Percentiles rank a stretch among this genome's conserved stretches.
These are phyloP conservation scores for Podila epigama DNA, from an alignment of 192 early-diverging fungal genomes.

Conservation along the genomic window DNA sequence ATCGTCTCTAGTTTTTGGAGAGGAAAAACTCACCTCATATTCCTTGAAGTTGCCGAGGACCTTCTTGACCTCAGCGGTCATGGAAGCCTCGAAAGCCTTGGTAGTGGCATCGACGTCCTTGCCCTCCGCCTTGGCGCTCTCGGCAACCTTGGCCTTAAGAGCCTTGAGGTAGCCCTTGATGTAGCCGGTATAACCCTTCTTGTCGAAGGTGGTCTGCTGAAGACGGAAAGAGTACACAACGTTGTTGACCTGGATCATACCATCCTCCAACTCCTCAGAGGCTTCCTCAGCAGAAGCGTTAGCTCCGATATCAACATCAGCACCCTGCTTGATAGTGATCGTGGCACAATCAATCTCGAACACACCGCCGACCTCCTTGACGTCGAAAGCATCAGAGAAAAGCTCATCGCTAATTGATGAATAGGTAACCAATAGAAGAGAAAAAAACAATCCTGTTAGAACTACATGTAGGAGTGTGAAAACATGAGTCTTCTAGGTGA, in stretches of 20 bases:
- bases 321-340: slow-evolving; percentile 53
- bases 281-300: slow-evolving; percentile 85
- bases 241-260: slow-evolving; percentile 73
- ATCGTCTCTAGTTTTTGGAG: too few relatives aligned
- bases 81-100: slow-evolving; percentile 67
- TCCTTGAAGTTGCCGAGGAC: slow-evolving; percentile 76
- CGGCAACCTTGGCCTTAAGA: slow-evolving; percentile 51
- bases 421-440: background rate
- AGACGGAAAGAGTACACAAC: slow-evolving; percentile 80
- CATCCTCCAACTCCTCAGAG: slow-evolving; percentile 68
- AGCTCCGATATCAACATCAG: slow-evolving; percentile 84
- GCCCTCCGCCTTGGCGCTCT: slow-evolving; percentile 56
- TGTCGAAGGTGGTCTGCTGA: slow-evolving; percentile 75
- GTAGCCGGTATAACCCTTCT: slow-evolving; percentile 86
- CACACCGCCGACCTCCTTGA: slow-evolving; percentile 65
- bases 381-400: slow-evolving; percentile 80
- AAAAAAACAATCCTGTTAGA: background rate
- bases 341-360: slow-evolving; percentile 80
- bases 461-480: background rate
- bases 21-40: background rate
- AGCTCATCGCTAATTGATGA: slow-evolving; percentile 72
- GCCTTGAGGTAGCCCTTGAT: slow-evolving; percentile 93
- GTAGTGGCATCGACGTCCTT: slow-evolving; percentile 62
- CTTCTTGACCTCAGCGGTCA: slow-evolving; percentile 69
- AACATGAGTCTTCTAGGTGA: background rate